phyloP scores from a whole-genome alignment of 371 early-diverging fungal genomes.

The Choanephora cucurbitarum region DNA sequence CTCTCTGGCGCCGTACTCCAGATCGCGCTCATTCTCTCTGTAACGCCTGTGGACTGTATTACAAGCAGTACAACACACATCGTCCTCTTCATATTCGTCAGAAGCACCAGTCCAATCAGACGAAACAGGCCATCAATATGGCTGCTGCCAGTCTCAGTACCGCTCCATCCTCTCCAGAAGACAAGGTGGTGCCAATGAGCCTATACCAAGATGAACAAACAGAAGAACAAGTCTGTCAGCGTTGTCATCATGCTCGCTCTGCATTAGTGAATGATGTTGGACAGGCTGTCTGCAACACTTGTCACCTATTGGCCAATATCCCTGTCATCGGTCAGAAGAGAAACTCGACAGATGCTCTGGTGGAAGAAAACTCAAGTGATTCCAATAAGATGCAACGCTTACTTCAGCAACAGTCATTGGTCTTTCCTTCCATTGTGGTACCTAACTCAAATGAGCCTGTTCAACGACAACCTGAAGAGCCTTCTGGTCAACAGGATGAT shows the following conservation, averaged over 20 bases:
- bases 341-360: constrained; percentile 10
- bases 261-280: constrained; percentile 14
- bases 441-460: constrained; percentile 5
- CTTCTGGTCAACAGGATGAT: constrained; percentile 19
- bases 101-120: constrained; percentile 35
- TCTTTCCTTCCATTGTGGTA: constrained; percentile 14
- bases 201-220: constrained; percentile 4
- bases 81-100: constrained; percentile 66
- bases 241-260: constrained; percentile 13
- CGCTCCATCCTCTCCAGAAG: constrained; percentile 1
- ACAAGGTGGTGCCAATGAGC: background rate
- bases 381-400: constrained; percentile 1
- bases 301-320: constrained; percentile 17
- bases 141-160: background rate
- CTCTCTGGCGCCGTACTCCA: constrained; percentile 81
- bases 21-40: constrained; percentile 79
- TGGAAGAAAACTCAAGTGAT: constrained; percentile 6
- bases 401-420: constrained; percentile 5
- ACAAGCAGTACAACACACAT: constrained; percentile 73
- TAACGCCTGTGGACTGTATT: constrained; percentile 87
- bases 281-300: constrained; percentile 14
- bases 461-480: background rate
- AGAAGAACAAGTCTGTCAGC: constrained; percentile 8
- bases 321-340: constrained; percentile 13
- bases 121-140: constrained; percentile 1